Evolutionary conservation across 2,329 filamentous ascomycete species (phyloP), one percentile per base, ranked within the genome.

Genomic region (Epichloe brachyelytri): DNA sequence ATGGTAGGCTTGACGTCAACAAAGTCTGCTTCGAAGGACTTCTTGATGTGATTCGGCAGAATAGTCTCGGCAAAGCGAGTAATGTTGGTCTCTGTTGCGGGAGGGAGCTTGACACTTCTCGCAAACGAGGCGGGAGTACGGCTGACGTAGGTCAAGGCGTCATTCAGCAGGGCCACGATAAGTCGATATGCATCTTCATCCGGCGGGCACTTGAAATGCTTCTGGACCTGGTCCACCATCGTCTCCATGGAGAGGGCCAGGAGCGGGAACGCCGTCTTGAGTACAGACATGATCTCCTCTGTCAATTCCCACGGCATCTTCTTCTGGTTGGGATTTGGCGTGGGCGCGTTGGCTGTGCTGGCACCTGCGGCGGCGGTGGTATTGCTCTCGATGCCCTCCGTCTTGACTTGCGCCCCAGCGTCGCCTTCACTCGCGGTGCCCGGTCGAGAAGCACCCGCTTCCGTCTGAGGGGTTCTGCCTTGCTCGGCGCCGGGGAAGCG

Each of bases 161-260:
- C 93, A 64, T 98, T 98, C 20, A 98, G 79, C 11, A 99, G 73
- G 3, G 93, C 94, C n/a, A 97, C 91, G 57, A 98, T 98, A 15
- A 99, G 76, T 47, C 93, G 80, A 68, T 97, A 97, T 2, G 93
- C 94, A 71, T 99, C 93, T 66, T 99, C 93, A 61, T 99, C 93
- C 0, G 91, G 91, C 14, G 91, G 91, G 61, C 93, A 97, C 71
- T 98, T 98, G 79, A 98, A 98, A 69, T 97, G 86, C 74, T 97
- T 97, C 67, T 93, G 86, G 53, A 98, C 95, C 68, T 97, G 91
- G 64, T 98, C 93, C 33, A 97, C 90, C 89, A 97, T 98, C 0
- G 91, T 95, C 71, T 99, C 93, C 93, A 99, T 97, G 0, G 91
- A 96, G 43, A 97, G 73, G 10, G 94, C 93, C 59, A 99, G 78